Evolutionary conservation across 495 filamentous ascomycete species (phyloP), one percentile per base, ranked within the genome.

Genomic region (Tuber calosporum): DNA sequence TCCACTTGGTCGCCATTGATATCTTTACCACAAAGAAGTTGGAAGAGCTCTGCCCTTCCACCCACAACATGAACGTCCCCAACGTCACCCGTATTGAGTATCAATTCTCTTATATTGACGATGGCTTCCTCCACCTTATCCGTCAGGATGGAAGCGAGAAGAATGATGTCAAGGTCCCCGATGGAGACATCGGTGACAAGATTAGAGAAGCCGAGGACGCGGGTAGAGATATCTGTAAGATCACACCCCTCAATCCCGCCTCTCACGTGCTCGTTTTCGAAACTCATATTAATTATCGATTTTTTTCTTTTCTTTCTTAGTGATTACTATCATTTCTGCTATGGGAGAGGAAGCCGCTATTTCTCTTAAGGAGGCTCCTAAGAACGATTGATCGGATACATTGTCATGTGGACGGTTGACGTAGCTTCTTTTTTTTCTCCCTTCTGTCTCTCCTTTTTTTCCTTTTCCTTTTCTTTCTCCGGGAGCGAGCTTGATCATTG

Each of bases 31-130:
- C 88, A 88, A 98, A 98, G 92, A 99, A 99, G 89, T 87, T 95
- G 74, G 95, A 99, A 88, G 95, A 99, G 85, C 91, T 99, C 74
- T 98, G 91, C 86, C 95, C 95, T 75, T 98, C 95, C 84, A 99
- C 95, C 89, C 95, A 99, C 90, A 98, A 98, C 89, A 99, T 99
- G 95, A 93, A 99, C 82, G 95, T 99, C 79, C 95, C 95, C 84
- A 89, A 92, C 84, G 94, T 98, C 85, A 84, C 81, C 82, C 93
- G 92, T 83, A 88, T 87, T 84, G 94, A 97, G 85, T 97, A 93
- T 87, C 90, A 92, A 85, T 91, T 99, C 72, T 79, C 75, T 6
- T 69, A 81, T 66, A 78, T 89, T 76, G 94, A 97, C 74, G 95
- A 98, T 82, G 91, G 87, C 69, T 97, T 91, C 89, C 89, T 99